These are phyloP conservation scores for Andrographis paniculata DNA, from an alignment of 305 asterid species.

Conservation along the genomic window DNA sequence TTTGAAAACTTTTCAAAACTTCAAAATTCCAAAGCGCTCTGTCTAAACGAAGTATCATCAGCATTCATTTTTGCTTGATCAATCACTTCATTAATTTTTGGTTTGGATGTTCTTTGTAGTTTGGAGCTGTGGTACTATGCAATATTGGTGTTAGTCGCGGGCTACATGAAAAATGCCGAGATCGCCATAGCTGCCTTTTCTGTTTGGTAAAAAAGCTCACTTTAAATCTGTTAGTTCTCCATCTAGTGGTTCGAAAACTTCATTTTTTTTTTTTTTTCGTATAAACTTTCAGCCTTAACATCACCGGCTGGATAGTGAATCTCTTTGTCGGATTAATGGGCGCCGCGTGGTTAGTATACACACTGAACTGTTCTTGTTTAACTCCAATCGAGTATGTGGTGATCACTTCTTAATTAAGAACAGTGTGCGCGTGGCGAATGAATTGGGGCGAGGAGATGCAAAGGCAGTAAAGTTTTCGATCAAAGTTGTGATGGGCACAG, in stretches of 20 bases:
- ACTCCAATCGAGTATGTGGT: too few species aligned
- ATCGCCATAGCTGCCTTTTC: slow-evolving; percentile 67
- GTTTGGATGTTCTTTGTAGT: slow-evolving; percentile 18
- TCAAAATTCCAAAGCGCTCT: too few species aligned
- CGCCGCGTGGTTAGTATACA: slow-evolving; percentile 43
- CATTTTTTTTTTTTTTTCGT: slow-evolving; percentile 1
- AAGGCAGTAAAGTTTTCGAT: slow-evolving; percentile 40
- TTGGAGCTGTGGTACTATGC: slow-evolving; percentile 66
- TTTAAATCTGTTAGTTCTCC: background rate
- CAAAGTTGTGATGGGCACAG: slow-evolving; percentile 38
- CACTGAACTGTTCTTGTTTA: too few species aligned
- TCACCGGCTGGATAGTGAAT: slow-evolving; percentile 55
- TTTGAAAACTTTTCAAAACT: too few species aligned
- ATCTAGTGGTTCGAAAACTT: background rate
- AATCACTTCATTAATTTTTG: too few species aligned
- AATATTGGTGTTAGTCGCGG: slow-evolving; percentile 52
- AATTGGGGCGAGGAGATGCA: slow-evolving; percentile 61
- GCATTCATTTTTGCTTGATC: too few species aligned
- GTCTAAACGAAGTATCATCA: too few species aligned
- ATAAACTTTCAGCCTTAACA: slow-evolving; percentile 41
- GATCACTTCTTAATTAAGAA: too few species aligned
- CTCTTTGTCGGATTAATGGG: slow-evolving; percentile 60
- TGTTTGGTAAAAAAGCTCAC: slow-evolving; percentile 33
- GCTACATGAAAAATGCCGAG: slow-evolving; percentile 53
- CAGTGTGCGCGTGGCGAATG: slow-evolving; percentile 60